These are phyloP conservation scores for Aspergillus clavatus DNA, from an alignment of 2,329 filamentous ascomycete species.

Conservation along the genomic window DNA sequence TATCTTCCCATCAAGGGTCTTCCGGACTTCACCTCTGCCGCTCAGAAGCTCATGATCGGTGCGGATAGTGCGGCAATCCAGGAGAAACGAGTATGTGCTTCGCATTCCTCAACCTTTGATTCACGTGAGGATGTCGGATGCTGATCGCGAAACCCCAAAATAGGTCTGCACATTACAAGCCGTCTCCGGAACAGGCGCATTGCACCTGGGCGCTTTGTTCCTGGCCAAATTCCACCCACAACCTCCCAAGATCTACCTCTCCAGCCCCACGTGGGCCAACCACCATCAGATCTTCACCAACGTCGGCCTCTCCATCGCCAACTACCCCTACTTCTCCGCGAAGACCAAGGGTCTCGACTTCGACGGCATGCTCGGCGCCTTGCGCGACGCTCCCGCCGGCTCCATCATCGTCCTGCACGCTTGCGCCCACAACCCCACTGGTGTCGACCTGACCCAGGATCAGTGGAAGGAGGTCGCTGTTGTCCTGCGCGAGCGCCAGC, in stretches of 20 bases:
- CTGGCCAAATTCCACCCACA: constrained; percentile 79
- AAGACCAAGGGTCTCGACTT: constrained; percentile 88
- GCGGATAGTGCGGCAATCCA: constrained; percentile 71
- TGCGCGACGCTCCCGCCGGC: constrained; percentile 66
- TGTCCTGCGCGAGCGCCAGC: constrained; percentile 69
- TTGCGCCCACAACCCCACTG: constrained; percentile 97
- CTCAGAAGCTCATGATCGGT: constrained; percentile 85
- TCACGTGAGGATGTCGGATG: not conserved
- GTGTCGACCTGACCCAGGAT: constrained; percentile 86
- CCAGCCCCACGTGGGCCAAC: constrained; percentile 95
- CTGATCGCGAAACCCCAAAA: constrained; percentile 1
- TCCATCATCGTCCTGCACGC: constrained; percentile 90
- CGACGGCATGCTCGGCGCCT: constrained; percentile 71
- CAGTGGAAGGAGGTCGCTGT: constrained; percentile 90
- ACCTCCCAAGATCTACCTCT: constrained; percentile 73
- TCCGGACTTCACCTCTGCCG: constrained; percentile 77
- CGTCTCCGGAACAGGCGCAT: constrained; percentile 93
- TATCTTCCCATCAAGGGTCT: constrained; percentile 95
- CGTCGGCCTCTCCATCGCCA: constrained; percentile 69
- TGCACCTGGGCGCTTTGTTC: constrained; percentile 91
- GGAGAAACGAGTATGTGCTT: constrained; percentile 65
- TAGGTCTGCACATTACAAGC: constrained; percentile 76
- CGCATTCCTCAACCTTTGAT: not conserved
- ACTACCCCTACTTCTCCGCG: constrained; percentile 92
- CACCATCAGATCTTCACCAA: constrained; percentile 98